Evolutionary conservation across 1,139 yeast genomes (phyloP).

Genomic region (Blastobotrys elegans): DNA sequence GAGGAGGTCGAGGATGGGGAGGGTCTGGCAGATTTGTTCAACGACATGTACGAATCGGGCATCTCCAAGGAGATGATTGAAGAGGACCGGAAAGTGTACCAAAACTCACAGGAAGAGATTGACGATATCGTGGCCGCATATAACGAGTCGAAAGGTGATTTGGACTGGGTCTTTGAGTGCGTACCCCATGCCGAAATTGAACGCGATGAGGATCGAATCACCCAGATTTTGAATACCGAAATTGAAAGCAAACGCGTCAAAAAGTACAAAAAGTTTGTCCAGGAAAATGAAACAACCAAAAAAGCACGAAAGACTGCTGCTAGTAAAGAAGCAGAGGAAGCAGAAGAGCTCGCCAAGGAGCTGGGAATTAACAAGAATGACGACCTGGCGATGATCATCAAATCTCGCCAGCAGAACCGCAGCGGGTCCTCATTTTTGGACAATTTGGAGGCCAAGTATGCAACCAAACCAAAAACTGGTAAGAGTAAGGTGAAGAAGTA

Average conservation of each 20-base stretch:
- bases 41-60: constrained; percentile 42
- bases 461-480: constrained; percentile 11
- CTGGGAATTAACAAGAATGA: constrained; percentile 39
- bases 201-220: constrained; percentile 61
- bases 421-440: constrained; percentile 42
- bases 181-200: constrained; percentile 71
- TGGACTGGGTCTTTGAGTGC: constrained; percentile 61
- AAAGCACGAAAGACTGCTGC: constrained; percentile 50
- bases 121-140: constrained; percentile 60
- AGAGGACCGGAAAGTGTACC: constrained; percentile 61
- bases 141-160: constrained; percentile 60
- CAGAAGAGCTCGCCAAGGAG: constrained; percentile 52
- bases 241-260: constrained; percentile 38
- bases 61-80: constrained; percentile 72
- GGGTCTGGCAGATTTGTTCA: constrained; percentile 66
- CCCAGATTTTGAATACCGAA: constrained; percentile 45
- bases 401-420: constrained; percentile 31
- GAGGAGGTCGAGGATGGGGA: constrained; percentile 43
- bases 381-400: constrained; percentile 26
- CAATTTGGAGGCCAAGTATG: constrained; percentile 52
- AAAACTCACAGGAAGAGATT: constrained; percentile 57
- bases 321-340: constrained; percentile 62
- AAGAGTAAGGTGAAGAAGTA: constrained; percentile 9
- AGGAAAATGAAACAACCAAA: constrained; percentile 48
- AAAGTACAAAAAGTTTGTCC: constrained; percentile 45